Evolutionary conservation across 192 early-diverging fungal species (phyloP).

Genomic region (Spizellomyces punctatus): DNA sequence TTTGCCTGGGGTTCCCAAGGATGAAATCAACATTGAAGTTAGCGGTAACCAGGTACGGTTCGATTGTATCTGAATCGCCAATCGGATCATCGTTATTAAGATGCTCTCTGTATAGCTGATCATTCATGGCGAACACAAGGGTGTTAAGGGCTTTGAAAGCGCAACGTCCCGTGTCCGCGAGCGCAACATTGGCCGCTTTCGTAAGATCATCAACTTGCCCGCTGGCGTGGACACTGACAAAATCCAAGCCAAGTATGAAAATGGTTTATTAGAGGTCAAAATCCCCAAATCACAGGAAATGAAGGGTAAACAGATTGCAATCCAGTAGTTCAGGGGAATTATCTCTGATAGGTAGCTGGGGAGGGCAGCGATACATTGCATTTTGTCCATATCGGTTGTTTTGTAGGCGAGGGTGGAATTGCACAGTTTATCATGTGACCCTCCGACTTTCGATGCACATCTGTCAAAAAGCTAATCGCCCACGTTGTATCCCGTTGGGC

Average conservation of each 20-base stretch:
- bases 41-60: constrained; percentile 36
- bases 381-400: too few species aligned
- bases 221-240: constrained; percentile 42
- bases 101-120: constrained; percentile 21
- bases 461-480: too few species aligned
- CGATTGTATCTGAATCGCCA: too few species aligned
- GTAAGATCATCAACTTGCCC: constrained; percentile 52
- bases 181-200: constrained; percentile 52
- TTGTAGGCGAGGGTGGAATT: too few species aligned
- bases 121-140: constrained; percentile 44
- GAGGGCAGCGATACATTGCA: too few species aligned
- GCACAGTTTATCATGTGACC: too few species aligned
- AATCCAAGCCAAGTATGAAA: constrained; percentile 54
- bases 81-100: too few species aligned
- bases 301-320: neutral
- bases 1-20: constrained; percentile 58
- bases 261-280: constrained; percentile 56
- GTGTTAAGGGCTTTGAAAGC: constrained; percentile 32
- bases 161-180: constrained; percentile 52
- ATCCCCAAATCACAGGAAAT: constrained; percentile 1
- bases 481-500: too few species aligned
- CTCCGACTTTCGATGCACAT: too few species aligned
- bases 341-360: neutral
- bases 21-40: constrained; percentile 54
- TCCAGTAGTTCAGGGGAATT: neutral